Percentiles rank a stretch among this genome's conserved stretches.
Conservation (phyloP, 2,329 filamentous ascomycete genomes). For the Pseudogymnoascus sp. region DNA sequence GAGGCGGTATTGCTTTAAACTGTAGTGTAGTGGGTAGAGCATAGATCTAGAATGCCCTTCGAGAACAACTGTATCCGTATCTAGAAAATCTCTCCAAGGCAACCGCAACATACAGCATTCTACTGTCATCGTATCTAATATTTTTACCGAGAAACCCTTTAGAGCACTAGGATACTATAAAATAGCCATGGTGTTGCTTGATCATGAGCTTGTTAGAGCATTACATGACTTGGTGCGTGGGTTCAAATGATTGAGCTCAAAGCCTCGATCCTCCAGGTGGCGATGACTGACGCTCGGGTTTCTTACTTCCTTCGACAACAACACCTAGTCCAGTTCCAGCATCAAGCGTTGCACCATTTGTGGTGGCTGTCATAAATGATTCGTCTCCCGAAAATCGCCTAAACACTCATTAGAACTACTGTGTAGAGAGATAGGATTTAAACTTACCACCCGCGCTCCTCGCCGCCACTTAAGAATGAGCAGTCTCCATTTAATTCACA, state of each 20-base stretch:
- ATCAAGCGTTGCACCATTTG: slow-evolving; percentile 19
- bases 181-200: background rate
- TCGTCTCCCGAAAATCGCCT: slow-evolving; percentile 51
- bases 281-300: background rate
- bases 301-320: slow-evolving; percentile 26
- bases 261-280: slow-evolving; percentile 12
- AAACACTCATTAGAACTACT: slow-evolving; percentile 10
- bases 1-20: background rate
- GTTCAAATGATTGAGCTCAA: background rate
- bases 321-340: slow-evolving; percentile 29
- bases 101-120: background rate
- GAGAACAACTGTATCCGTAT: background rate
- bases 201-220: background rate
- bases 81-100: background rate
- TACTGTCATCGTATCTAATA: background rate
- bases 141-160: background rate
- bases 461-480: slow-evolving; percentile 67
- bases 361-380: slow-evolving; percentile 35
- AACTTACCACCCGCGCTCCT: slow-evolving; percentile 79
- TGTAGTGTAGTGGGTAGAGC: background rate
- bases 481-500: slow-evolving; percentile 78
- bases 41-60: background rate
- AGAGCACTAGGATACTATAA: background rate
- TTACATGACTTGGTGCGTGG: background rate
- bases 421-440: slow-evolving; percentile 10